Percentiles rank a stretch among this genome's conserved stretches.
Conservation (phyloP, 139 green algal genomes). For the Chlamydomonas sp. region DNA sequence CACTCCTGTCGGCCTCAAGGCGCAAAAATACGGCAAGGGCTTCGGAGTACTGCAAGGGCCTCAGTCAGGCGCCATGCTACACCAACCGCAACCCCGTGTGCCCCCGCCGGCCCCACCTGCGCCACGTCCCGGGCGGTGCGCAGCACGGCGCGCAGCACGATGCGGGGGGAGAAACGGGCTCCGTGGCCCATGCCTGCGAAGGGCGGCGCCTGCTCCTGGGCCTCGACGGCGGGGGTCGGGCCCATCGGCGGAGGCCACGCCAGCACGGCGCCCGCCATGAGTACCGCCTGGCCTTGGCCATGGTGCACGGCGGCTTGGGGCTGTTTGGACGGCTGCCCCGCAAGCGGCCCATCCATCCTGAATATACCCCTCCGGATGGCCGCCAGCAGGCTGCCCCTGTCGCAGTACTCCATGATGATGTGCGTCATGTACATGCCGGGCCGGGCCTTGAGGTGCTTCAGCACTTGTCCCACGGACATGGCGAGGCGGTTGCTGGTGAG, state of each 20-base stretch:
- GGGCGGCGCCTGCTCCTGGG: not conserved
- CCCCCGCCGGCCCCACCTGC: not conserved
- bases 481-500: not conserved
- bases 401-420: slow-evolving; percentile 39
- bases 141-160: slow-evolving; percentile 24
- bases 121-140: slow-evolving; percentile 17
- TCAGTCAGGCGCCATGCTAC: too few species aligned
- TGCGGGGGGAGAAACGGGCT: not conserved
- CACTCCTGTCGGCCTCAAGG: too few species aligned
- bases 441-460: not conserved
- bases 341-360: not conserved
- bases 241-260: too few species aligned
- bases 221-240: too few species aligned
- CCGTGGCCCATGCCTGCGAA: not conserved
- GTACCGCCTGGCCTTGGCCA: too few species aligned
- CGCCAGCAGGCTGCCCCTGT: slow-evolving; percentile 12
- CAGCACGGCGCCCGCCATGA: too few species aligned
- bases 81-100: not conserved
- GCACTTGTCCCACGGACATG: slow-evolving; percentile 9
- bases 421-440: slow-evolving; percentile 26
- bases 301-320: too few species aligned
- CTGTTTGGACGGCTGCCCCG: too few species aligned
- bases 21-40: too few species aligned
- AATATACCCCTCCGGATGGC: slow-evolving; percentile 33
- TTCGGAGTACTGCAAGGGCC: too few species aligned